Evolutionary conservation across 306 rosid genomes (phyloP), one percentile per base, ranked within the genome.

Genomic region (Acacia acuminata): DNA sequence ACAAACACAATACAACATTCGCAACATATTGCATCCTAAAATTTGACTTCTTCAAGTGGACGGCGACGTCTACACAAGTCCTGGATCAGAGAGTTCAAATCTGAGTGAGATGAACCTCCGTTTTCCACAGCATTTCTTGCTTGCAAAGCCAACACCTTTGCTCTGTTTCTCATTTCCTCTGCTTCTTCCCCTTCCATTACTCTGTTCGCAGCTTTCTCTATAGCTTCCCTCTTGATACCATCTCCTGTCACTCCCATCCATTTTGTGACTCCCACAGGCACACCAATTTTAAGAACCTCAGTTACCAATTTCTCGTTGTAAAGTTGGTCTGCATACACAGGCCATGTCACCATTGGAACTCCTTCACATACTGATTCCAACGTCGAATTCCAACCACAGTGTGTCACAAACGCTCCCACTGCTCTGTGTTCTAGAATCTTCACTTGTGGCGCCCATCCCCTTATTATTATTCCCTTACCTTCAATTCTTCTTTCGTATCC

Each of bases 271-370:
- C 88, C 88, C 20, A 86, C 85, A 0, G 61, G 72, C 0, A 86
- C 75, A 2, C 88, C 90, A 38, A 86, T 79, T 32, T 63, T 48
- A 4, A 88, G 77, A 7, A 86, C 66, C 24, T 89, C 73, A 0
- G 77, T 72, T 1, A 86, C 75, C 47, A 88, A 20, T 69, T 88
- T 86, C 69, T 88, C 88, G 15, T 81, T 88, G 66, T 51, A 84
- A 78, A 83, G 85, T 63, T 85, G 89, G 20, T 85, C 86, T 0
- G 76, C 83, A n/a, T n/a, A n/a, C n/a, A n/a, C n/a, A n/a, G n/a
- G n/a, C n/a, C n/a, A n/a, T n/a, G n/a, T n/a, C n/a, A n/a, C n/a
- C n/a, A n/a, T n/a, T n/a, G n/a, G n/a, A n/a, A n/a, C n/a, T n/a
- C n/a, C n/a, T n/a, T n/a, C n/a, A n/a, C n/a, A n/a, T n/a, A n/a